phyloP scores from a whole-genome alignment of 2,329 filamentous ascomycete species.

The Aspergillus sp. region DNA sequence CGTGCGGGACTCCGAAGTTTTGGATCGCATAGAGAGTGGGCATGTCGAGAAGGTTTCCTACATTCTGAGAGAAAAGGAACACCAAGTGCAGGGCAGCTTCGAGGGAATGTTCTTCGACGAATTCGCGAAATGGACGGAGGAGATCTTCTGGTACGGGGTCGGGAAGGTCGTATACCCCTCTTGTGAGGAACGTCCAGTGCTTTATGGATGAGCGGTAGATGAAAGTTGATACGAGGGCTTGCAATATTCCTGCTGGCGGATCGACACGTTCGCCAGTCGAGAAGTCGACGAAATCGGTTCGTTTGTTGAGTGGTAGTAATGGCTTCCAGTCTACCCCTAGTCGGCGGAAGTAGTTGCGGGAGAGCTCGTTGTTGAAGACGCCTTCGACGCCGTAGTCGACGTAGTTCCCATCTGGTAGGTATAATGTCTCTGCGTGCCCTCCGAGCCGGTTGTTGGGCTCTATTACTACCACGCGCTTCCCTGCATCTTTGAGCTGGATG shows the following conservation, averaged over 20 bases:
- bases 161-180: conserved; percentile 42
- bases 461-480: conserved; percentile 37
- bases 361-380: conserved; percentile 36
- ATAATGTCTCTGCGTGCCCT: conserved; percentile 37
- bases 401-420: conserved; percentile 30
- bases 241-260: conserved; percentile 12
- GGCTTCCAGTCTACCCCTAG: conserved; percentile 27
- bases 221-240: not conserved
- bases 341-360: conserved; percentile 31
- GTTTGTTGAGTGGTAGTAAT: conserved; percentile 18
- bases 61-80: conserved; percentile 14
- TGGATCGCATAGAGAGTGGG: conserved; percentile 14
- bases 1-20: conserved; percentile 14
- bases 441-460: conserved; percentile 40
- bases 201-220: conserved; percentile 16
- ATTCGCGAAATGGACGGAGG: conserved; percentile 21
- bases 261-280: conserved; percentile 15
- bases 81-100: conserved; percentile 8
- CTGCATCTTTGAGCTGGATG: conserved; percentile 32
- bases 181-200: conserved; percentile 13
- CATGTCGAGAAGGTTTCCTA: conserved; percentile 16
- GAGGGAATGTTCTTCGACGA: conserved; percentile 17
- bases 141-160: conserved; percentile 26
- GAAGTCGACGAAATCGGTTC: conserved; percentile 35
- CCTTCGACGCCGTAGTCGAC: conserved; percentile 38